These are phyloP conservation scores for Nakaseomyces delphensis DNA, from an alignment of 1,139 yeast genomes.

Conservation along the genomic window DNA sequence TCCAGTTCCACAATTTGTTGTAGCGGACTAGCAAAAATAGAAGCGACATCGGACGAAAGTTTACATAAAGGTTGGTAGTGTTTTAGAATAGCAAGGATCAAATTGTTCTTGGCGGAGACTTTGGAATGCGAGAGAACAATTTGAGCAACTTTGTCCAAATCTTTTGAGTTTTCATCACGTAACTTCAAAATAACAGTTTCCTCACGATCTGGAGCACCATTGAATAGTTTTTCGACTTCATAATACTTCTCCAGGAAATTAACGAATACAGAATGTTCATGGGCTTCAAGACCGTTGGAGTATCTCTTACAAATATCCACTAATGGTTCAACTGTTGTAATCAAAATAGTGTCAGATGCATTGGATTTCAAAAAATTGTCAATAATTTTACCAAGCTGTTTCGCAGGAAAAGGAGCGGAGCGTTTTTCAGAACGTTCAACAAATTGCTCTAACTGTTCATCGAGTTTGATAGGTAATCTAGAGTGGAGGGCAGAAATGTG, in stretches of 20 bases:
- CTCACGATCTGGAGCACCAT: constrained; percentile 65
- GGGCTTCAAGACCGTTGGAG: constrained; percentile 67
- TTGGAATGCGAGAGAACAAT: constrained; percentile 83
- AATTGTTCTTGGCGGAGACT: constrained; percentile 86
- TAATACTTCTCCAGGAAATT: constrained; percentile 61
- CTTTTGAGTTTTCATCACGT: constrained; percentile 79
- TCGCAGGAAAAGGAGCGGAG: constrained; percentile 86
- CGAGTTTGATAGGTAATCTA: constrained; percentile 72
- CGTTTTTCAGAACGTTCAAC: constrained; percentile 63
- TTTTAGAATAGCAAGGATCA: constrained; percentile 75
- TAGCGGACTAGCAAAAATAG: constrained; percentile 60
- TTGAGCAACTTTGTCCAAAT: constrained; percentile 61
- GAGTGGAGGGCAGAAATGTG: constrained; percentile 87
- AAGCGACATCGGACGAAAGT: constrained; percentile 58
- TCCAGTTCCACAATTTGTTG: constrained; percentile 79
- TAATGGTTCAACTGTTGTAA: constrained; percentile 62
- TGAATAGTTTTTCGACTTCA: constrained; percentile 67
- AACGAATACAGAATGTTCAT: constrained; percentile 72
- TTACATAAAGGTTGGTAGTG: constrained; percentile 71
- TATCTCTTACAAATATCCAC: constrained; percentile 62
- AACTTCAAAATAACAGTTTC: constrained; percentile 78
- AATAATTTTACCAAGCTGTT: constrained; percentile 54
- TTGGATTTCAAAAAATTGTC: constrained; percentile 34
- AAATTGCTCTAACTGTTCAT: constrained; percentile 52
- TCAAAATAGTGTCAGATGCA: constrained; percentile 45